These are phyloP conservation scores for Cryptococcus wingfieldii DNA, from an alignment of 1,284 basidiomycete genomes.

Conservation along the genomic window DNA sequence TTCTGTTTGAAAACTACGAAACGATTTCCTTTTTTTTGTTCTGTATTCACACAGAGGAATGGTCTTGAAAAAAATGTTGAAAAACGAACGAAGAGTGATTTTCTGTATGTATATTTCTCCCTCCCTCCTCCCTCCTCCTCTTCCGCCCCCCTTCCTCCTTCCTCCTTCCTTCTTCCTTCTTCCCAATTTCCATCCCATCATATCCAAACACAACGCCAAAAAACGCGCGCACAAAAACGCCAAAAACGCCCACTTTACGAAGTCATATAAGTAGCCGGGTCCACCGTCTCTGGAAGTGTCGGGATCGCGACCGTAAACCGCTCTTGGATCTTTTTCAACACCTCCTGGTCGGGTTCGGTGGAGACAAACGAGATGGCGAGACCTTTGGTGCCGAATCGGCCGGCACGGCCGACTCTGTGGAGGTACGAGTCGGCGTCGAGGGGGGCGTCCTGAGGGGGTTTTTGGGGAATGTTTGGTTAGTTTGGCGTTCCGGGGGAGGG, in stretches of 20 bases:
- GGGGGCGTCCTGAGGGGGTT: conserved; percentile 88
- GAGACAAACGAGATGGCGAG: conserved; percentile 97
- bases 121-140: not conserved
- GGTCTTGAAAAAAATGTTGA: too few species aligned
- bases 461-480: too few species aligned
- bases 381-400: conserved; percentile 99
- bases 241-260: conserved; percentile 15
- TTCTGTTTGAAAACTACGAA: too few species aligned
- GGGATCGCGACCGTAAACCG: conserved; percentile 50
- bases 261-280: conserved; percentile 47
- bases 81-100: too few species aligned
- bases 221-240: not conserved
- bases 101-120: too few species aligned
- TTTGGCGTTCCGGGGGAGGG: not conserved
- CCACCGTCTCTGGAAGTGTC: conserved; percentile 44
- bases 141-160: not conserved
- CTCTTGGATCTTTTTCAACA: conserved; percentile 59
- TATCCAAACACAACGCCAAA: not conserved
- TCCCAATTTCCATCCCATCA: not conserved
- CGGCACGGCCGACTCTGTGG: conserved; percentile 97
- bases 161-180: not conserved
- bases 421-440: conserved; percentile 96
- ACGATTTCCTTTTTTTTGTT: too few species aligned
- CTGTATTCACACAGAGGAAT: too few species aligned
- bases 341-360: conserved; percentile 84